A percentile compares a stretch with the other conserved stretches of the same genome.
Conservation (phyloP, 83 land plant species). For the Picea abies region DNA sequence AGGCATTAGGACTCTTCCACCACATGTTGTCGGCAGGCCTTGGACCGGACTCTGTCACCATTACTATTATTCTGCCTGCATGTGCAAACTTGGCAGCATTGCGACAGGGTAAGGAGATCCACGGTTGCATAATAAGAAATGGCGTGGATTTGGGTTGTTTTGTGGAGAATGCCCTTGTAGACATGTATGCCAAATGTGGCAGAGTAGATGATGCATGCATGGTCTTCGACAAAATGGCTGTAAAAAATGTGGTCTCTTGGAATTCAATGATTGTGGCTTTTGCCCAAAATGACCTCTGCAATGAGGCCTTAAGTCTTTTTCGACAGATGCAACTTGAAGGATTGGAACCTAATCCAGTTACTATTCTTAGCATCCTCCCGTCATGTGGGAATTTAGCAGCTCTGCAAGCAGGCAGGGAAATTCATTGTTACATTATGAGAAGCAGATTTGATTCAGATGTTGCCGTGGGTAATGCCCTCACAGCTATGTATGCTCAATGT, state of each 20-base stretch:
- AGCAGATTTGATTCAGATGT: constrained; percentile 17
- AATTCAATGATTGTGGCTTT: constrained; percentile 5
- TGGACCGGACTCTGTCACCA: constrained; percentile 1
- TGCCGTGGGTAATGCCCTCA: constrained; percentile 27
- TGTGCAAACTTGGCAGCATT: neutral
- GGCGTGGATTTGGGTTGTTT: too few relatives aligned
- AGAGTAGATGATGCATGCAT: neutral
- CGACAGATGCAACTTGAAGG: constrained; percentile 22
- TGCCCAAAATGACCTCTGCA: neutral
- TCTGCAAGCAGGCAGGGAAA: constrained; percentile 33
- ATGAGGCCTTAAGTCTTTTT: constrained; percentile 21
- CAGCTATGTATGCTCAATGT: constrained; percentile 1
- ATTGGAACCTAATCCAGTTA: constrained; percentile 49
- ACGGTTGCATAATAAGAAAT: neutral
- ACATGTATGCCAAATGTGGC: too few relatives aligned
- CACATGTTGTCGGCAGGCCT: neutral
- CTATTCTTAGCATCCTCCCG: constrained; percentile 49
- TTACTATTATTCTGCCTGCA: neutral
- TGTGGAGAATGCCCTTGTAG: too few relatives aligned
- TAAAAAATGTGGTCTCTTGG: constrained; percentile 6
- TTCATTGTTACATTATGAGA: constrained; percentile 36
- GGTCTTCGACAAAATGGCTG: constrained; percentile 3
- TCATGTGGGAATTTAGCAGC: constrained; percentile 36
- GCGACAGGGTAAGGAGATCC: constrained; percentile 2
- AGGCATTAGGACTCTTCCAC: neutral